phyloP scores from a whole-genome alignment of 2,329 filamentous ascomycete genomes.

The Mariannaea sp. region DNA sequence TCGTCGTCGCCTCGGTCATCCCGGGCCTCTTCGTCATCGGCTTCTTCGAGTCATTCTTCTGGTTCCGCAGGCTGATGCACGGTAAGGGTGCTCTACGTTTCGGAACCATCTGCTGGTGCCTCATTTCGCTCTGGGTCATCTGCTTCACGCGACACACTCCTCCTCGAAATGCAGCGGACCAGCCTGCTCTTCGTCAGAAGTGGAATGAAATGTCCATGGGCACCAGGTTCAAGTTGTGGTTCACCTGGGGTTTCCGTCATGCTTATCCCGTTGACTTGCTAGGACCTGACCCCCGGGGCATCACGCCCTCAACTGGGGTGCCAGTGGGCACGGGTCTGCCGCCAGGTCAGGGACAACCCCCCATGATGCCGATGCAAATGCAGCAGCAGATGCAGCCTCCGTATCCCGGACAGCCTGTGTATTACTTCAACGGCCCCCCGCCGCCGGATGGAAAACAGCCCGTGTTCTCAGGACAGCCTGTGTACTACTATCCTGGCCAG shows the following conservation, averaged over 20 bases:
- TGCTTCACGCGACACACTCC: slow-evolving; percentile 23
- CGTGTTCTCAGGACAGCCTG: not conserved
- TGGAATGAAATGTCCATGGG: slow-evolving; percentile 18
- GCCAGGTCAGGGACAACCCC: slow-evolving; percentile 1
- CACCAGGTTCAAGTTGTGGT: slow-evolving; percentile 23
- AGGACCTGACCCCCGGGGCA: slow-evolving; percentile 18
- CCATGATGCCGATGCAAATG: too few relatives aligned
- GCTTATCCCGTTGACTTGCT: slow-evolving; percentile 24
- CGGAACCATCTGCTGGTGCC: slow-evolving; percentile 40
- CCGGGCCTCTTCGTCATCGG: slow-evolving; percentile 39
- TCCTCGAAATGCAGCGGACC: slow-evolving; percentile 14
- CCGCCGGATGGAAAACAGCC: not conserved
- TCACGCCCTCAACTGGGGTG: not conserved
- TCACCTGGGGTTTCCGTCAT: slow-evolving; percentile 27
- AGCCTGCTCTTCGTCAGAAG: slow-evolving; percentile 16
- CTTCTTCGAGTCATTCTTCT: slow-evolving; percentile 40
- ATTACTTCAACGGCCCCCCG: not conserved
- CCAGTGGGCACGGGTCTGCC: not conserved
- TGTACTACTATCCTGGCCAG: not conserved
- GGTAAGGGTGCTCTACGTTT: slow-evolving; percentile 38
- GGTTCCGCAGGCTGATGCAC: slow-evolving; percentile 41
- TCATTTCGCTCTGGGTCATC: slow-evolving; percentile 26
- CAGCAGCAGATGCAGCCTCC: slow-evolving; percentile 2
- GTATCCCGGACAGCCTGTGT: not conserved
- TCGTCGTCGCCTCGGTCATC: slow-evolving; percentile 36